Evolutionary conservation across 164 flowering plant genomes (phyloP), one percentile per base, ranked within the genome.

Genomic region (Piper longum): DNA sequence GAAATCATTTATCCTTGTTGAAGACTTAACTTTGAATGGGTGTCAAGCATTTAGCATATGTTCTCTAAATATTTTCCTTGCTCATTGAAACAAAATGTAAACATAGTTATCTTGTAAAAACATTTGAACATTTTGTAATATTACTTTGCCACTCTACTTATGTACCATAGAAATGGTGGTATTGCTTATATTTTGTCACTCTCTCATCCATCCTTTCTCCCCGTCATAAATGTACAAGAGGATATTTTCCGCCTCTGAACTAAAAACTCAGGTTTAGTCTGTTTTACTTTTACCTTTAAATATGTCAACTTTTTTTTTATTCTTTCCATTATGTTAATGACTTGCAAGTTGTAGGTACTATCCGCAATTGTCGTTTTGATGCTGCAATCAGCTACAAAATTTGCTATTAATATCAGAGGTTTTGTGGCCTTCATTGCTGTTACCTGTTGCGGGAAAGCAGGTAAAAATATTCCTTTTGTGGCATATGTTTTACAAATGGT

Each of bases 311-410:
- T 54, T 63, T 11, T 39, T 48, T 17, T 4, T 51, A 41, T 43
- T 8, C 8, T 43, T 44, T 57, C 18, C 17, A 18, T 5, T 4
- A 18, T 19, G 12, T 57, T 19, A 57, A 12, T 57, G 17, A 41
- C 41, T 66, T 5, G 2, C 75, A 90, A 96, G 91, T 93, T 19
- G 80, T 84, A 62, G 99, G 97, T 68, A 86, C 96, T 61, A 78
- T 93, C 67, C 85, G 88, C 41, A 93, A 93, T 71, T 93, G 99
- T 73, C 90, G 95, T 70, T 93, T 93, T 73, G 96, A 90, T 71
- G 96, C 99, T 63, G 97, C 90, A 68, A 54, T 74, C 86, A 86
- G 67, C 79, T 90, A 60, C 90, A 80, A 48, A 81, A 84, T 77
- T 76, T 93, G 75, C 95, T 93, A 73, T 73, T 88, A 72, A 69